phyloP scores from a whole-genome alignment of 2,329 filamentous ascomycete genomes.

The Sarocladium strictum region DNA sequence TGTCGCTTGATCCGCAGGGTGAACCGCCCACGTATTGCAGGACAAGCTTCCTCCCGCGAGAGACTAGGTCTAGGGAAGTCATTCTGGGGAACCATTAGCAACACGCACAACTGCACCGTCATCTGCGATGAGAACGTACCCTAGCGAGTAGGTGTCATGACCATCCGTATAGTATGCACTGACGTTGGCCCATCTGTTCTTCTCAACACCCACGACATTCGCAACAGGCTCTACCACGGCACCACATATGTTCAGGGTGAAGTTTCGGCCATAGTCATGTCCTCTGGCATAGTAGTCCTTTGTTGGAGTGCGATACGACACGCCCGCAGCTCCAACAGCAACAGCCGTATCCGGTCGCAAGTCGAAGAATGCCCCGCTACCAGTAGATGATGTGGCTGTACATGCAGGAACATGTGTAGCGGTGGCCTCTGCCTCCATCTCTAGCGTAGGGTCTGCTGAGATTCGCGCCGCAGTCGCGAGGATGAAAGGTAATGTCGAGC shows the following conservation, averaged over 20 bases:
- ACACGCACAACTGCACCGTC: not conserved
- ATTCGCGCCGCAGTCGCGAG: slow-evolving; percentile 27
- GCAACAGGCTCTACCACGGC: slow-evolving; percentile 63
- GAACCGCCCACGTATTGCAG: slow-evolving; percentile 74
- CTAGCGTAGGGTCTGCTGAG: slow-evolving; percentile 19
- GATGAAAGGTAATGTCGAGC: slow-evolving; percentile 24
- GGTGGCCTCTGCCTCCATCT: slow-evolving; percentile 34
- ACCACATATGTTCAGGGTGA: slow-evolving; percentile 77
- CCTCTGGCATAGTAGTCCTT: slow-evolving; percentile 60
- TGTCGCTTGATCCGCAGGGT: slow-evolving; percentile 52
- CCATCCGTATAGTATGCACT: slow-evolving; percentile 69
- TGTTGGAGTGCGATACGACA: slow-evolving; percentile 34
- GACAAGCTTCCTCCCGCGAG: slow-evolving; percentile 67
- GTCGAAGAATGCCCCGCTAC: slow-evolving; percentile 54
- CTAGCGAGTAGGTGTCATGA: slow-evolving; percentile 67
- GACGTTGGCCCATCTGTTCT: slow-evolving; percentile 61
- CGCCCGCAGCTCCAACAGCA: slow-evolving; percentile 32
- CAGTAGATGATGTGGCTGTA: slow-evolving; percentile 49
- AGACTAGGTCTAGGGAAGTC: slow-evolving; percentile 46
- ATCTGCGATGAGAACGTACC: slow-evolving; percentile 43
- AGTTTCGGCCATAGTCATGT: slow-evolving; percentile 74
- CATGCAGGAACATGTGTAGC: slow-evolving; percentile 42
- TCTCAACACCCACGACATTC: slow-evolving; percentile 58
- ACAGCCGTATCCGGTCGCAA: slow-evolving; percentile 49
- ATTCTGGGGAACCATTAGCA: slow-evolving; percentile 19